These are phyloP conservation scores for Tulasnella sp. DNA, from an alignment of 768 basidiomycete genomes.

Conservation along the genomic window DNA sequence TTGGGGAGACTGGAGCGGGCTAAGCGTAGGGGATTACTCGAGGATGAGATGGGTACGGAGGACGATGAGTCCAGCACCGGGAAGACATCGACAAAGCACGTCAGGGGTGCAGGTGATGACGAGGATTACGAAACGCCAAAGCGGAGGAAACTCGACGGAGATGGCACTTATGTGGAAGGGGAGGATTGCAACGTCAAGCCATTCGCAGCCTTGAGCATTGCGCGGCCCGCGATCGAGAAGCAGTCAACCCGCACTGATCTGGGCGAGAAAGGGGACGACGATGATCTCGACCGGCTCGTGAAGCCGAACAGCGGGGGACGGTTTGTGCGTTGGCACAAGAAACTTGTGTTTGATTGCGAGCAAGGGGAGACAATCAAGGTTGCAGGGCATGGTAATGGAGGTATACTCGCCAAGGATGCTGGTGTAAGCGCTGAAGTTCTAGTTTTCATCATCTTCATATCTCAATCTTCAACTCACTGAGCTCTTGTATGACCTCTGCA, in stretches of 20 bases:
- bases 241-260: background rate
- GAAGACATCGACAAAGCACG: conserved; percentile 32
- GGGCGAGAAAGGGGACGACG: background rate
- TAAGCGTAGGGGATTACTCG: conserved; percentile 1
- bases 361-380: background rate
- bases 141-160: conserved; percentile 3
- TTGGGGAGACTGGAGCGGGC: conserved; percentile 3
- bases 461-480: background rate
- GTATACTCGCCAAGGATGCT: conserved; percentile 2
- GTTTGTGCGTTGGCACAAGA: conserved; percentile 10
- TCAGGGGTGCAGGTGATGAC: conserved; percentile 65
- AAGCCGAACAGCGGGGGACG: conserved; percentile 12
- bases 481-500: background rate
- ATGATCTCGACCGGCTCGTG: background rate
- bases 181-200: background rate
- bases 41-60: conserved; percentile 6
- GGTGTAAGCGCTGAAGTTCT: conserved; percentile 3
- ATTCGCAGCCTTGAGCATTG: background rate
- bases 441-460: background rate
- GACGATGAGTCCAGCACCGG: background rate
- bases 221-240: background rate
- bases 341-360: conserved; percentile 10
- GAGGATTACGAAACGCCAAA: conserved; percentile 67
- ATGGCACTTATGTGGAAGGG: background rate
- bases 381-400: background rate